Evolutionary conservation across 345 rosid species (phyloP).

Genomic region (Syzygium jambos): DNA sequence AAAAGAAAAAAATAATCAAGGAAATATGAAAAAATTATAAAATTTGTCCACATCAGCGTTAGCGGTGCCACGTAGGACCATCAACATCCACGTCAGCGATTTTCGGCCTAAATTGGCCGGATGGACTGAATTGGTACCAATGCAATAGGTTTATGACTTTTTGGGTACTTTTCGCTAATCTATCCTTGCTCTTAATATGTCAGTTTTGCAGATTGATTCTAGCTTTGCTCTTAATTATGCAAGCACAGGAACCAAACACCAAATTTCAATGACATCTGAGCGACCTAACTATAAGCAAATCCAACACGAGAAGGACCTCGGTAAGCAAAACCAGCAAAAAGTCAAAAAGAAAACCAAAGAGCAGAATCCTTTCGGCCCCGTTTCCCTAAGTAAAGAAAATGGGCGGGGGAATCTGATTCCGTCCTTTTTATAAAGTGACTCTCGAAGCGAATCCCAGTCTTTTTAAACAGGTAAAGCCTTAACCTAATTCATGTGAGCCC

Average conservation of each 20-base stretch:
- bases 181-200: background rate
- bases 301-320: background rate
- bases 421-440: background rate
- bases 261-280: no score
- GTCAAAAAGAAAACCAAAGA: background rate
- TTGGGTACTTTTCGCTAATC: background rate
- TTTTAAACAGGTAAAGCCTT: background rate
- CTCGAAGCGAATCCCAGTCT: background rate
- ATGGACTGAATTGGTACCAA: no score
- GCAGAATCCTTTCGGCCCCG: background rate
- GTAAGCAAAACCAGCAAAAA: background rate
- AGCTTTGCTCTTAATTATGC: background rate
- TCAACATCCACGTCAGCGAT: no score
- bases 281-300: no score
- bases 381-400: background rate
- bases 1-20: no score
- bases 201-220: background rate
- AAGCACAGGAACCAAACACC: background rate
- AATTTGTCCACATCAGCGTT: no score
- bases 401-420: background rate
- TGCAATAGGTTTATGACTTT: no score
- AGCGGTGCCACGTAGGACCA: no score
- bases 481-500: background rate
- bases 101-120: no score
- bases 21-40: no score